Conservation (phyloP, 2,329 filamentous ascomycete species). For the Fusarium transvaalense region DNA sequence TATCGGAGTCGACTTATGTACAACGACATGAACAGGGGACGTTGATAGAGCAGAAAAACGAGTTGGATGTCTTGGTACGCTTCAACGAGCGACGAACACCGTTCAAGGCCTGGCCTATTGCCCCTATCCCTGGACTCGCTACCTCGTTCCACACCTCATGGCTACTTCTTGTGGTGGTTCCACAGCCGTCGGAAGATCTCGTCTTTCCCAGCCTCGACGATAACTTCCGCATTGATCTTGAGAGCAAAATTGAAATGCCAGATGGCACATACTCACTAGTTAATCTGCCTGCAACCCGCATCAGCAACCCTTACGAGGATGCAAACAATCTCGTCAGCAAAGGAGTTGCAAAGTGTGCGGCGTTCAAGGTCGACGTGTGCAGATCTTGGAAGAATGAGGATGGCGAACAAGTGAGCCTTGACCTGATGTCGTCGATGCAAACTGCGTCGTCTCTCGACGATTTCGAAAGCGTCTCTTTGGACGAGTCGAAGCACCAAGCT, state of each 20-base stretch:
- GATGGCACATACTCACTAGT: conserved; percentile 45
- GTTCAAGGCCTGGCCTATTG: conserved; percentile 50
- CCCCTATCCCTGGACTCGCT: conserved; percentile 47
- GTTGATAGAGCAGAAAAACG: conserved; percentile 53
- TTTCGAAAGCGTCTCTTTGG: conserved; percentile 29
- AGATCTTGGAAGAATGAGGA: conserved; percentile 48
- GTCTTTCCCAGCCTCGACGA: conserved; percentile 49
- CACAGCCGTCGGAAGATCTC: conserved; percentile 30
- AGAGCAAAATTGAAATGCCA: conserved; percentile 32
- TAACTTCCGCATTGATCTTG: conserved; percentile 49
- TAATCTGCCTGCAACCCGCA: conserved; percentile 44
- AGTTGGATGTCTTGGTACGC: conserved; percentile 41
- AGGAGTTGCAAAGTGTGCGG: conserved; percentile 44
- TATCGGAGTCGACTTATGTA: conserved; percentile 47
- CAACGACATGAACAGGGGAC: conserved; percentile 51
- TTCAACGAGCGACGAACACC: conserved; percentile 44
- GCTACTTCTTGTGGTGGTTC: conserved; percentile 50
- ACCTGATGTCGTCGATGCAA: conserved; percentile 76
- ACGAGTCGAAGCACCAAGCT: conserved; percentile 29
- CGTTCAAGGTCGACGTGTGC: conserved; percentile 53
- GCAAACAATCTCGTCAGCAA: conserved; percentile 7
- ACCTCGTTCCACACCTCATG: conserved; percentile 51
- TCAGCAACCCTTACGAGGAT: conserved; percentile 52
- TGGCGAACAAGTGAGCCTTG: conserved; percentile 45
- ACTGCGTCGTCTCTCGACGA: conserved; percentile 60